Evolutionary conservation across 257 asterid genomes (phyloP), one percentile per base, ranked within the genome.

Genomic region (Echites panduratus): DNA sequence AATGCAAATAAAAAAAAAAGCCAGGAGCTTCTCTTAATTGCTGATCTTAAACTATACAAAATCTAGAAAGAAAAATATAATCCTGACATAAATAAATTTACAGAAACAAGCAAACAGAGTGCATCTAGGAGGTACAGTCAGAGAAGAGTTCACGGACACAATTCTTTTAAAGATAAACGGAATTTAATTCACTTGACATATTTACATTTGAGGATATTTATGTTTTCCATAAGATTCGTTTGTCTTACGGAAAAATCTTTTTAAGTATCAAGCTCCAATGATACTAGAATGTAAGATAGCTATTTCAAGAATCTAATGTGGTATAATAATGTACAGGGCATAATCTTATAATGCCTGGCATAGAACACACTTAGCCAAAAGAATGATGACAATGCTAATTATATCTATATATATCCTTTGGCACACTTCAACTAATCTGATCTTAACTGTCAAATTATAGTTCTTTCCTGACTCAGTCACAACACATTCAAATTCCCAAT

Each of bases 1-100:
- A 71, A 43, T 68, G 80, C 44, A 75, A 69, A 72, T 47, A 64
- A 76, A 38, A 74, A 72, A 52, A 64, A 76, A 38, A 74, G 5
- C 68, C 72, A 75, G 49, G 78, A 61, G 16, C 12, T 14, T 4
- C 69, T 67, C 44, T 68, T 50, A 78, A 66, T 67, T 59, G 35
- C 54, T 53, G 27, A 75, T 45, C 48, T 29, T 32, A 16, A 75
- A 67, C 32, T 56, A 13, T 14, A 13, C 40, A 49, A 57, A 35
- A 48, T n/a, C 47, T 35, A n/a, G 27, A 73, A 38, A 50, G 8
- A n/a, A n/a, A 35, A 19, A 32, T 19, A 38, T 38, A 38, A 64
- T 38, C 49, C 69, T 19, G 14, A 19, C 49, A 8, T 13, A 62
- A 35, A 35, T 32, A 35, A 17, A 38, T 64, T 38, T 38, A 27